Evolutionary conservation across 75 land plant species (phyloP).

Genomic region (Pseudotsuga menziesii): DNA sequence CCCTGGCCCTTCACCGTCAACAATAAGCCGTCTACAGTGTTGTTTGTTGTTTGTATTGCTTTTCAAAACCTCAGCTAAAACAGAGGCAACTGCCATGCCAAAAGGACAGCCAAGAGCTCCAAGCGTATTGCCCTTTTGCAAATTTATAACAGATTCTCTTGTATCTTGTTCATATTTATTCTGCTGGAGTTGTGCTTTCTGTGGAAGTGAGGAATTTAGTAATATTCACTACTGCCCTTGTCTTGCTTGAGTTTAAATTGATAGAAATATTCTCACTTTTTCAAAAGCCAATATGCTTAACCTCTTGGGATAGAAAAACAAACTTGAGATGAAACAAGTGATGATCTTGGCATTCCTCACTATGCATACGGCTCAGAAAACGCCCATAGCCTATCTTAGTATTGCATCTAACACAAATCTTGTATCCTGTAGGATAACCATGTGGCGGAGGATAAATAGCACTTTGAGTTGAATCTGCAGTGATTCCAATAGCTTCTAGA

Average conservation of each 20-base stretch:
- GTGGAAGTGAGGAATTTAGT: background rate
- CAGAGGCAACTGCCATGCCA: conserved; percentile 5
- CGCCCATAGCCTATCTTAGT: no score
- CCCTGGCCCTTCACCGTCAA: conserved; percentile 37
- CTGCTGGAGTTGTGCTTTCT: background rate
- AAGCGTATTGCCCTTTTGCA: background rate
- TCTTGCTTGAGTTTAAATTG: background rate
- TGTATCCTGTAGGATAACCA: no score
- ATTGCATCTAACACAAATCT: no score
- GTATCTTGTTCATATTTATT: background rate
- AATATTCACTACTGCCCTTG: background rate
- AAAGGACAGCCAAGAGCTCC: background rate
- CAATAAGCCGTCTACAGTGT: conserved; percentile 65
- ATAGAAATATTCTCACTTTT: background rate
- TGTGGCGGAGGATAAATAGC: no score
- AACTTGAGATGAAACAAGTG: background rate
- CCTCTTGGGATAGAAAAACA: background rate
- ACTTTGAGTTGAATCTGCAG: no score
- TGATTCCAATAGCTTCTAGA: no score
- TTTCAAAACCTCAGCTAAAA: conserved; percentile 32
- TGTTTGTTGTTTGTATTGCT: conserved; percentile 87
- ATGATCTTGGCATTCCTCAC: background rate
- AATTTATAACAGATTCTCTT: background rate
- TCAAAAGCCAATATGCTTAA: background rate
- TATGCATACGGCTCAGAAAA: no score